Base-by-base conservation (phyloP, 257 asterid species). In the Rubia yunnanensis region DNA sequence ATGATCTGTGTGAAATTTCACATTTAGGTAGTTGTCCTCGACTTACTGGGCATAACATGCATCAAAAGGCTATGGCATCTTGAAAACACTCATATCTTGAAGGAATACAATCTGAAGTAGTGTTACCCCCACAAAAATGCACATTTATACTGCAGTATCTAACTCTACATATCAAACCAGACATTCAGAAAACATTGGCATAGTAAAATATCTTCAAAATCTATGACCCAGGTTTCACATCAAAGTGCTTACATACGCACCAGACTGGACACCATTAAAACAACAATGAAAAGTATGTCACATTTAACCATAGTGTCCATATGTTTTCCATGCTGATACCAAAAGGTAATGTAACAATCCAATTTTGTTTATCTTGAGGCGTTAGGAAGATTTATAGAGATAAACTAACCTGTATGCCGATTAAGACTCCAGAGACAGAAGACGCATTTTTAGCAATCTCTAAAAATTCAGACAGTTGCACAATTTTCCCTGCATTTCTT, bases 391-490 rank as follows among this genome's bases (percentile, higher is more conserved):
- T 30, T 52, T 56, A 64, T 32, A 54, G 27, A 54, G 65, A 49
- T 65, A 60, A 69, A 78, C 84, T 75, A 70, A 88, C 97, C 91
- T 86, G 92, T 36, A 88, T 75, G 58, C 79, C 63, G 75, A 88
- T 81, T 69, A 88, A 46, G 73, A 91, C 84, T 74, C 95, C 95
- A 72, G 91, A 81, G 74, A 84, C 80, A 28, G 95, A 80, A 65
- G 88, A 62, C 24, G 85, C 73, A 64, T 86, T 84, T n/a, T 70
- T 73, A 41, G 95, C 87, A 55, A 82, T 65, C 67, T 75, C 81
- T 79, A 88, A 74, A 75, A 91, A 88, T 18, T 88, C 86, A 22
- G 83, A 82, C 63, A 88, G 73, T 63, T 46, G 76, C 85, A 72
- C 64, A 11, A 84, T 66, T 0, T 35, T 83, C 70, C 91, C 96